These are phyloP conservation scores for Galium porrigens DNA, from an alignment of 305 asterid species.

Conservation along the genomic window DNA sequence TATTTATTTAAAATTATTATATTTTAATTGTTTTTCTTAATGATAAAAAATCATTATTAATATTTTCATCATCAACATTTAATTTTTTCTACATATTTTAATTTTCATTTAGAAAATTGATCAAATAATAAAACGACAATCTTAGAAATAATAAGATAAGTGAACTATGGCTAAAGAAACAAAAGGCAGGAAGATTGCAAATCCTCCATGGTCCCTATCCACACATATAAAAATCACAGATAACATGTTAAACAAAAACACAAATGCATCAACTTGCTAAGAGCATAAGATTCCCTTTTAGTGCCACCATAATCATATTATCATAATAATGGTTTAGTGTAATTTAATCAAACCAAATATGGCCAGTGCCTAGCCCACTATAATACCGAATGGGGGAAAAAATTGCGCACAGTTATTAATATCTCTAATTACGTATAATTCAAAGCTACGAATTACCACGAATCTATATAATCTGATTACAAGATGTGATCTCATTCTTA, in stretches of 20 bases:
- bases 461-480: neutral
- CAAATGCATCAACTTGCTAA: conserved; percentile 8
- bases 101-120: too few species aligned
- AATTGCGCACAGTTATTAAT: too few species aligned
- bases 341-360: neutral
- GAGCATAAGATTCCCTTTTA: conserved; percentile 7
- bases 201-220: neutral
- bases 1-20: too few species aligned
- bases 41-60: too few species aligned
- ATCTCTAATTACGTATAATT: neutral
- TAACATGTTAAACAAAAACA: neutral
- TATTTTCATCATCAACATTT: too few species aligned
- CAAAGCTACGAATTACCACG: neutral
- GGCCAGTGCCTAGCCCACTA: conserved; percentile 13
- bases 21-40: too few species aligned
- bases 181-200: neutral
- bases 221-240: neutral
- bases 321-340: neutral
- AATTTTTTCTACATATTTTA: too few species aligned
- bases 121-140: neutral
- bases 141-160: too few species aligned
- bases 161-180: neutral
- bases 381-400: too few species aligned
- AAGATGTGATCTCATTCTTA: too few species aligned
- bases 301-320: conserved; percentile 2